Evolutionary conservation across 1,284 basidiomycete genomes (phyloP), one percentile per base, ranked within the genome.

Genomic region (Calocybe gambosa): DNA sequence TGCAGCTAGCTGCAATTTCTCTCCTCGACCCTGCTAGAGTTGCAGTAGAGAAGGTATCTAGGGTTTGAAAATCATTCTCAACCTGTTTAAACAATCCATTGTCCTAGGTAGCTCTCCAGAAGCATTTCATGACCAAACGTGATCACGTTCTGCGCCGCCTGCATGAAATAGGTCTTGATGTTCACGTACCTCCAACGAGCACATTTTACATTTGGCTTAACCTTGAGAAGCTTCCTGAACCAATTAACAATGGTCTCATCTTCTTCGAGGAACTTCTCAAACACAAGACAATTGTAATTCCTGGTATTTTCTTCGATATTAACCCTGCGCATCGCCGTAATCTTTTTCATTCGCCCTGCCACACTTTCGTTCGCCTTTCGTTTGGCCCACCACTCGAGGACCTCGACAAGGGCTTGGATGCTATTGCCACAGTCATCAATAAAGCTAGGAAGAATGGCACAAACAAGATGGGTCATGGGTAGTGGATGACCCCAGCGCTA

Each of bases 261-360:
- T 95, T 97, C 79, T 96, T 96, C 61, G 93, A 97, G 61, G 93
- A 96, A 66, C 71, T 92, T 29, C 75, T 97, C 37, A 94, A 93
- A 64, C 89, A 93, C 65, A 79, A 89, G 64, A 85, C 87, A 20
- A 93, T 93, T 53, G 88, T 92, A 46, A 90, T 93, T 42, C 90
- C 90, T 8, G 88, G 88, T 31, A 86, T 94, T 53, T 93, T 93
- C 74, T 95, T 95, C 58, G 92, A 94, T 47, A 74, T 75, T 61
- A 77, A 93, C 65, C 90, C 91, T 13, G 59, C 87, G n/a, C 86
- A 92, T 59, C 74, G 88, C 55, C 74, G 85, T 49, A 84, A 96
- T 65, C 72, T 97, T 47, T 89, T 95, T 70, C 82, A 87, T 59
- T 93, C 89, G 4, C 91, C 93, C 13, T 94, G 91, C 68, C 89